Evolutionary conservation across 306 rosid genomes (phyloP), one percentile per base, ranked within the genome.

Genomic region (Boehmeria nivea): DNA sequence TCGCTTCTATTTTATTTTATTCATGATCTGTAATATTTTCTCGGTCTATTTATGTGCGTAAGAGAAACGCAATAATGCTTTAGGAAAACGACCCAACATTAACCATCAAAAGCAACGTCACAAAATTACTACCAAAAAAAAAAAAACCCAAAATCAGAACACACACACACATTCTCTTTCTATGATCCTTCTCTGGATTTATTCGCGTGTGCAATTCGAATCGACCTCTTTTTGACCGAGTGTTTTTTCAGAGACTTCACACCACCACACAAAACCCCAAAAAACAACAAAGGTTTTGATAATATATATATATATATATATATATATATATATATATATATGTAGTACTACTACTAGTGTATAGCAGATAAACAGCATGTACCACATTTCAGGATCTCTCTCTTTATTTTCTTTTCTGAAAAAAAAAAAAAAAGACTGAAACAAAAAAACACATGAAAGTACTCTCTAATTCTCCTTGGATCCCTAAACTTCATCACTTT

Each of bases 401-500:
- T 31, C 36, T 31, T 10, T 22, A 20, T 22, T 10, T 46, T 10
- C 14, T 15, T 31, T 3, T 52, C 1, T 26, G 23, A 8, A 20
- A 12, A 60, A 34, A 76, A 10, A 31, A 69, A 60, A 69, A 61
- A 69, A 69, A 48, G 63, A 48, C 76, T 54, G 67, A 68, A 60
- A 34, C 78, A 10, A 31, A 69, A 60, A 69, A 61, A 69, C 74
- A 74, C 75, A 76, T 72, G 82, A 81, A 81, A 81, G 83, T 82
- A 65, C 89, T 63, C 89, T 63, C 44, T 14, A 36, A 23, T 12
- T 54, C 70, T 66, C 73, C 76, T 88, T 63, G 95, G 91, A 88
- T 83, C 95, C 93, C 76, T 68, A 79, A 76, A 80, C 63, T 76
- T 85, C 79, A 76, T 84, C 76, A 72, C 84, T 85, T 78, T 80